These are phyloP conservation scores for Fraxinus baroniana DNA, from an alignment of 305 asterid genomes.

Conservation along the genomic window DNA sequence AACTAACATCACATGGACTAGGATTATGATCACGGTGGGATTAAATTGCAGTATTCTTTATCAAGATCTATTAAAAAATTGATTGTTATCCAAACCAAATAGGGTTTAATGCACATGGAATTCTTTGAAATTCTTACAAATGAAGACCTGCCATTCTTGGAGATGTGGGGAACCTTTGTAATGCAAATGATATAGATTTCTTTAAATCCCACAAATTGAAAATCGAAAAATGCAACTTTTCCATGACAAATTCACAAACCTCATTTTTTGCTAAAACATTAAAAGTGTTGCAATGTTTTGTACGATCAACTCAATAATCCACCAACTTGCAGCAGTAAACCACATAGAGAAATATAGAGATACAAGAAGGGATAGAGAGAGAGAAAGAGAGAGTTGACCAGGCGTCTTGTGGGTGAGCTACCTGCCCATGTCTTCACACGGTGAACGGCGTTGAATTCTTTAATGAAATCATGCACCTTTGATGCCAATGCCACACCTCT, in stretches of 20 bases:
- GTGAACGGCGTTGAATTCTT: conserved; percentile 88
- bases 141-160: conserved; percentile 31
- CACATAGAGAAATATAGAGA: conserved; percentile 18
- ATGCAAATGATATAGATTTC: conserved; percentile 24
- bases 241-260: conserved; percentile 31
- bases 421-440: conserved; percentile 88
- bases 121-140: background rate
- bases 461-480: conserved; percentile 76
- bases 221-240: conserved; percentile 19
- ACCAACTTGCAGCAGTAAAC: conserved; percentile 54
- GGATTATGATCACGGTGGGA: too few species aligned
- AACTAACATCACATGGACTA: background rate
- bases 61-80: background rate
- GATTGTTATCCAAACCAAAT: background rate
- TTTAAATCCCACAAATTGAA: conserved; percentile 12
- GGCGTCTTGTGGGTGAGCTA: conserved; percentile 89
- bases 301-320: conserved; percentile 40
- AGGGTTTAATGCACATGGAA: background rate
- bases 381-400: conserved; percentile 66
- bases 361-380: conserved; percentile 3
- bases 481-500: conserved; percentile 33
- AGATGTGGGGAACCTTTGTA: conserved; percentile 31
- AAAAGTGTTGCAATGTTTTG: conserved; percentile 21
- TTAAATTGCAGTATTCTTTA: background rate
- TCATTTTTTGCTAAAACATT: conserved; percentile 8